Base-by-base conservation (phyloP, 257 asterid genomes). In the Orobanche coerulescens region DNA sequence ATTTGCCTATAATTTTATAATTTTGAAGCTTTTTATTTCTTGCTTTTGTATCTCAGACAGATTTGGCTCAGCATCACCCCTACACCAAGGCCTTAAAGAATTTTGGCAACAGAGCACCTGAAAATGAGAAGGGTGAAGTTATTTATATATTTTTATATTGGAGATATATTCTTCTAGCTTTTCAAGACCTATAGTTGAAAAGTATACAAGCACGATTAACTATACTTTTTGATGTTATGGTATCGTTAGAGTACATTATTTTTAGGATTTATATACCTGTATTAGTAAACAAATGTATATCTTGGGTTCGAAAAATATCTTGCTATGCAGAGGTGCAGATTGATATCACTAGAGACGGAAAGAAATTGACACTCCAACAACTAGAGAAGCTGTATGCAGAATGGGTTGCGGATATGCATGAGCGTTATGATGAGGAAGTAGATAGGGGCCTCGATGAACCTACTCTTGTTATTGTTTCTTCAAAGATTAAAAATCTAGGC, bases 321-420 rank as follows among this genome's bases (percentile, higher is more conserved):
- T 64, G 6, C 36, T 55, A 47, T 57, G 78, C 63, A 85, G 96
- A 73, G 62, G 72, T 76, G 43, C 74, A 33, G 16, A 56, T 83
- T 58, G 72, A 74, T 51, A 76, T 83, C 43, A 0, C 1, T 6
- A 78, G 66, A 69, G 84, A 80, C 54, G 86, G 80, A 49, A 81
- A 77, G 59, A 61, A 68, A 31, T 37, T 88, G 73, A 58, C 62
- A 49, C 74, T 77, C 24, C 1, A 61, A n/a, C 78, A 79, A 66
- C 76, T 85, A 54, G 90, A 83, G 66, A 85, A 76, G 73, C 76
- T 51, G 34, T 88, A 83, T 47, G 57, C 64, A 22, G 90, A 71
- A 0, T 88, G 96, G 96, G 42, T 84, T 68, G 9, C 66, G 39
- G 68, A 71, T 23, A 85, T 88, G 93, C 96, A 88, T 61, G 75